These are phyloP conservation scores for Mallotus repandus DNA, from an alignment of 441 rosid genomes.

Conservation along the genomic window DNA sequence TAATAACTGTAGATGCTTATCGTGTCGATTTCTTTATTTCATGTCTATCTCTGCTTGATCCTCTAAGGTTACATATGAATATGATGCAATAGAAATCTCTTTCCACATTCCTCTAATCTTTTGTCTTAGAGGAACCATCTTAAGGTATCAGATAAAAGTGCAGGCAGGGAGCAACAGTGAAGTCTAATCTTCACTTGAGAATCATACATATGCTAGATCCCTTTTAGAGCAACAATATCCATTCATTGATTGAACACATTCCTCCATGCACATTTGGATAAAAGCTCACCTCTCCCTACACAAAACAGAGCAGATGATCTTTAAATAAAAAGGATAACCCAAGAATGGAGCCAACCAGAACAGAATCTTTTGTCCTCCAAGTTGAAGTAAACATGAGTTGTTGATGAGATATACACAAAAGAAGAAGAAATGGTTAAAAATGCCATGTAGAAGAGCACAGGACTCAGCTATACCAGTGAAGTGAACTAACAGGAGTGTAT, in stretches of 20 bases:
- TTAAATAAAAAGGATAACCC: conserved; percentile 21
- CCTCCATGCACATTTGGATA: conserved; percentile 15
- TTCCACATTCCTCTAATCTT: conserved; percentile 22
- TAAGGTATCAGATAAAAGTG: conserved; percentile 25
- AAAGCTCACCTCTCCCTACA: conserved; percentile 14
- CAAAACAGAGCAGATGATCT: conserved; percentile 22
- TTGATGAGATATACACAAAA: conserved; percentile 42
- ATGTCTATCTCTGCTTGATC: conserved; percentile 19
- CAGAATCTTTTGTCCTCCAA: conserved; percentile 26
- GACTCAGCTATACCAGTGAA: conserved; percentile 31
- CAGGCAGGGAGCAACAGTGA: conserved; percentile 11
- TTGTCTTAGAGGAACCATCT: conserved; percentile 23
- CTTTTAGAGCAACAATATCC: conserved; percentile 3
- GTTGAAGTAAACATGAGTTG: conserved; percentile 29
- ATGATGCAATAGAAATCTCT: conserved; percentile 14
- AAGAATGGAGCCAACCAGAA: conserved; percentile 27
- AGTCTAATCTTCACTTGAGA: conserved; percentile 7
- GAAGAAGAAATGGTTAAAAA: background rate
- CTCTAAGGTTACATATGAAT: background rate
- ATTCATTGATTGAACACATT: conserved; percentile 2
- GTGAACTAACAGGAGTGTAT: conserved; percentile 11
- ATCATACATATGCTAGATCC: conserved; percentile 1
- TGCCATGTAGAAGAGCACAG: conserved; percentile 17
- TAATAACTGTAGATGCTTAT: conserved; percentile 32
- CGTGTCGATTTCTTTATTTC: conserved; percentile 27